phyloP scores from a whole-genome alignment of 2,329 filamentous ascomycete genomes.

The Bimuria novae-zelandiae region DNA sequence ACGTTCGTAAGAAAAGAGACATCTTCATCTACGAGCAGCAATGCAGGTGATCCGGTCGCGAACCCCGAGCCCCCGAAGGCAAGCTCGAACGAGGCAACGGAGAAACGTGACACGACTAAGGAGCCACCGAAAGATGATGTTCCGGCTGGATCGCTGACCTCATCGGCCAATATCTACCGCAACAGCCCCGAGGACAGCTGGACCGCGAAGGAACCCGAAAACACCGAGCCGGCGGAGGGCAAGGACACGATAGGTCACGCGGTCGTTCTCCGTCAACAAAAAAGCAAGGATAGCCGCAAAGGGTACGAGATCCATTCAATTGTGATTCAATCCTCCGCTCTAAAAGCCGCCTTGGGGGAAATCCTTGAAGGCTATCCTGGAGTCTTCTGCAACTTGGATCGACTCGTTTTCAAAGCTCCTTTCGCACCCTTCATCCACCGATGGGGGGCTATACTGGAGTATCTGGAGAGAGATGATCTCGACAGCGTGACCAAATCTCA shows the following conservation, averaged over 20 bases:
- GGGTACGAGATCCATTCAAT: constrained; percentile 28
- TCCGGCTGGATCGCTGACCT: neutral
- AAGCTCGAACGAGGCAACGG: neutral
- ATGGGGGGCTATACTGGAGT: constrained; percentile 34
- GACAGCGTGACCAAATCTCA: constrained; percentile 39
- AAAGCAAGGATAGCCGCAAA: constrained; percentile 5
- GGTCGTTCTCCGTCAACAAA: neutral
- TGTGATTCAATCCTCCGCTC: constrained; percentile 40
- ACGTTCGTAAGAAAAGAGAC: neutral
- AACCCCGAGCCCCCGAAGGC: neutral
- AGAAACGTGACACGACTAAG: neutral
- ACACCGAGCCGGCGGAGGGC: constrained; percentile 1
- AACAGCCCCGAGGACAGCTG: neutral
- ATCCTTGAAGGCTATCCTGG: constrained; percentile 40
- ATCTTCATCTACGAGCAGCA: neutral
- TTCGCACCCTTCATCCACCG: constrained; percentile 45
- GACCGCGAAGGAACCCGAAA: neutral
- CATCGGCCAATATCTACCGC: neutral
- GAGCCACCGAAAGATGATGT: neutral
- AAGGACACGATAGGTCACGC: neutral
- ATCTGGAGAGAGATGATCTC: constrained; percentile 18
- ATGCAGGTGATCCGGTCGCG: neutral
- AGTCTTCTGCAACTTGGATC: constrained; percentile 36
- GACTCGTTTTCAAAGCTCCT: constrained; percentile 38
- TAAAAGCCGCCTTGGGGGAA: constrained; percentile 35